Conservation (phyloP, 2,329 filamentous ascomycete species). For the Aspergillus awamori region DNA sequence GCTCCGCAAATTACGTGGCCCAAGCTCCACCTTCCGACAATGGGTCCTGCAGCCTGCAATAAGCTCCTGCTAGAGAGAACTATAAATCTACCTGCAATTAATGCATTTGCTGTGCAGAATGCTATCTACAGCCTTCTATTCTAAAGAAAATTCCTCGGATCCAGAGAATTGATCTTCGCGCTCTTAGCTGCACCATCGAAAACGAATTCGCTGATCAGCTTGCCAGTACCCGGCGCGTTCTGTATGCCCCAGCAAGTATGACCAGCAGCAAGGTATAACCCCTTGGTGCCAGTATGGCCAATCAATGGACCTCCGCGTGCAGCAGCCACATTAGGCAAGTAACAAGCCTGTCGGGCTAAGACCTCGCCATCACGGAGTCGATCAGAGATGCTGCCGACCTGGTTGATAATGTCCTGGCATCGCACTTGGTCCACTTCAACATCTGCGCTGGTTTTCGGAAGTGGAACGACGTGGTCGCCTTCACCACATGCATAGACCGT, state of each 20-base stretch:
- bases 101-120: not conserved
- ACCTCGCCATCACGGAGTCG: conserved; percentile 69
- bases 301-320: conserved; percentile 71
- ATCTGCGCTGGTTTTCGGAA: conserved; percentile 74
- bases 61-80: not conserved
- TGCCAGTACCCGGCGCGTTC: conserved; percentile 86
- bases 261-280: conserved; percentile 79
- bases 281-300: conserved; percentile 71
- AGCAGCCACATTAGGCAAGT: conserved; percentile 73
- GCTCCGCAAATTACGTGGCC: conserved; percentile 38
- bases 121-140: conserved; percentile 6
- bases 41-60: conserved; percentile 7
- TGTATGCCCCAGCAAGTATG: conserved; percentile 99
- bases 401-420: conserved; percentile 83
- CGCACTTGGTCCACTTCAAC: conserved; percentile 74
- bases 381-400: conserved; percentile 62
- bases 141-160: conserved; percentile 63
- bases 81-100: not conserved
- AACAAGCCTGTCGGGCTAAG: conserved; percentile 83
- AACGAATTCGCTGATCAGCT: conserved; percentile 76
- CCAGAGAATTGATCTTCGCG: conserved; percentile 66
- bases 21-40: conserved; percentile 29
- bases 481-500: conserved; percentile 96
- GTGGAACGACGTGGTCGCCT: conserved; percentile 72
- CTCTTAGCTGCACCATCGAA: conserved; percentile 72